Evolutionary conservation across 768 basidiomycete genomes (phyloP), one percentile per base, ranked within the genome.

Genomic region (Psilocybe subaeruginosa): DNA sequence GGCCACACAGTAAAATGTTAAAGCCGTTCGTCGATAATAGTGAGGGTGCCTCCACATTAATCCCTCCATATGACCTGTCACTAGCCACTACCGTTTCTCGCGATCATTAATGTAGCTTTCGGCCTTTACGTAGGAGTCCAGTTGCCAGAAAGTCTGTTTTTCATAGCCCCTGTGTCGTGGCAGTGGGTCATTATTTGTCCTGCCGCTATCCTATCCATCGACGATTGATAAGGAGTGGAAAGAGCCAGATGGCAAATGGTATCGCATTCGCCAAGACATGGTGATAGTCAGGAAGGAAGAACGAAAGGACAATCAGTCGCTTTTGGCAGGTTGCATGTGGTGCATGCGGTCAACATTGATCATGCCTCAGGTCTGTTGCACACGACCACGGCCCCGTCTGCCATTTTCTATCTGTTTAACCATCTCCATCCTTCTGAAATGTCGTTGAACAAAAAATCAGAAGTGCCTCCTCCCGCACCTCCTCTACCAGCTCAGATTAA

Each of bases 401-500:
- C 12, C 39, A 19, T 12, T n/a, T 31, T 8, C 27, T 12, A 27
- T 43, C 37, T 30, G 8, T 54, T 12, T 8, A 51, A 52, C 14
- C 14, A 23, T 2, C 33, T 35, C 33, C 33, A 2, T 11, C 33
- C 11, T 35, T 35, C 33, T 23, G 23, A 23, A 35, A 61, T 61
- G 60, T 37, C 60, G 35, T 61, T 54, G 16, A 29, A 45, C 14
- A 16, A 49, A 7, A 52, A 11, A 43, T 12, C 35, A 35, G 29
- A 43, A 16, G 33, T 27, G 8, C 35, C 59, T 16, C 73, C 76
- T 37, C 68, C 70, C n/a, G 65, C 73, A 7, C 77, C 74, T 7
- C 70, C 78, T 8, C 76, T 76, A 62, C 76, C 75, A 17, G 75
- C 76, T 4, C 70, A 71, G 19, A 53, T 59, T 7, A 57, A 45